Percentiles rank a stretch among this genome's conserved stretches.
Evolutionary conservation across 2,329 filamentous ascomycete genomes (phyloP).

Genomic region (Aspergillus arachidicola): DNA sequence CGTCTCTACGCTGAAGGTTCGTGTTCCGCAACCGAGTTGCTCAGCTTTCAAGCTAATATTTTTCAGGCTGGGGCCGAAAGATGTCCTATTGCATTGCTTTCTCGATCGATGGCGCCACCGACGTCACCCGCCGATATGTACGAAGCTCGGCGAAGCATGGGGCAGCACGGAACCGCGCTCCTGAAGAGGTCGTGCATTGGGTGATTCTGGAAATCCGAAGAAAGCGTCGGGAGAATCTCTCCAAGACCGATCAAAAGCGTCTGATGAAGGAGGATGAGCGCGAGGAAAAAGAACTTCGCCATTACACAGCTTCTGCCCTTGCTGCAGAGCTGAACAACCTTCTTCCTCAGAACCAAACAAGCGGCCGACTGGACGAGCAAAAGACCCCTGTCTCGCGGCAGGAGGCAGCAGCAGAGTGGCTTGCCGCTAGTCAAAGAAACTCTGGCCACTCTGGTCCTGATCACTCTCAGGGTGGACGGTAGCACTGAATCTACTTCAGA

Average conservation of each 20-base stretch:
- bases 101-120: slow-evolving; percentile 78
- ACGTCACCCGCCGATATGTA: slow-evolving; percentile 69
- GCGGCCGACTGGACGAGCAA: slow-evolving; percentile 39
- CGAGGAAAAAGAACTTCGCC: slow-evolving; percentile 50
- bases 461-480: slow-evolving; percentile 36
- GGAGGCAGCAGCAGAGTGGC: slow-evolving; percentile 38
- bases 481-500: slow-evolving; percentile 11
- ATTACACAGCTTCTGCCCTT: slow-evolving; percentile 49
- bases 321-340: slow-evolving; percentile 49
- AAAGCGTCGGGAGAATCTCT: slow-evolving; percentile 79
- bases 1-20: slow-evolving; percentile 80
- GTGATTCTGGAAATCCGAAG: slow-evolving; percentile 90
- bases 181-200: slow-evolving; percentile 88
- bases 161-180: slow-evolving; percentile 73
- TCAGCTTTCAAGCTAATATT: slow-evolving; percentile 10
- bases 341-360: slow-evolving; percentile 32
- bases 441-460: slow-evolving; percentile 39
- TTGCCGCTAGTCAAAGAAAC: slow-evolving; percentile 30
- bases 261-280: slow-evolving; percentile 52
- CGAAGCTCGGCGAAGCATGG: slow-evolving; percentile 59
- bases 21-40: not conserved
- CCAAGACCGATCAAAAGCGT: slow-evolving; percentile 68
- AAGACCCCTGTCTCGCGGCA: slow-evolving; percentile 44
- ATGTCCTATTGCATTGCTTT: slow-evolving; percentile 98
- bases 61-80: slow-evolving; percentile 83